Percentiles rank a stretch among this genome's conserved stretches.
Conservation (phyloP, 257 asterid species). For the Craterostigma plantagineum region DNA sequence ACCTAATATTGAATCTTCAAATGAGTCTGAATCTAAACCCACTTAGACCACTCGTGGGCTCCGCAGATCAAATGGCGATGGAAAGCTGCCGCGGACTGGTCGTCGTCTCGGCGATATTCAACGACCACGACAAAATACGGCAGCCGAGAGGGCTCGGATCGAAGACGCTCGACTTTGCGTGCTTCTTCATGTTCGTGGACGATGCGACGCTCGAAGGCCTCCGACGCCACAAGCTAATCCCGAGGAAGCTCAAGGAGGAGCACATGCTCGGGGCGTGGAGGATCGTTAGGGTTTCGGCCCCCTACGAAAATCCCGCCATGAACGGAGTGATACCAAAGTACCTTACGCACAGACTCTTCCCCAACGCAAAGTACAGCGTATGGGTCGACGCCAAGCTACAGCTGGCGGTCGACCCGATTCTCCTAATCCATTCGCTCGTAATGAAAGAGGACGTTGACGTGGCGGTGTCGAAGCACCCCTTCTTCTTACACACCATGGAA, state of each 20-base stretch:
- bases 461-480: constrained; percentile 76
- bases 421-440: constrained; percentile 55
- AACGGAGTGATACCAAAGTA: constrained; percentile 66
- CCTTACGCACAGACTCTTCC: constrained; percentile 65
- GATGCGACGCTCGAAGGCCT: constrained; percentile 39
- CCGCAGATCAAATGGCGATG: constrained; percentile 37
- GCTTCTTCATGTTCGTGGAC: constrained; percentile 83
- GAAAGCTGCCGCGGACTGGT: constrained; percentile 56
- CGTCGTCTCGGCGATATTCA: constrained; percentile 73
- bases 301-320: constrained; percentile 63
- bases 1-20: too few species aligned
- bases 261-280: constrained; percentile 60
- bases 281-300: constrained; percentile 28
- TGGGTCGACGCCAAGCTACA: constrained; percentile 96
- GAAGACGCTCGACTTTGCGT: constrained; percentile 31
- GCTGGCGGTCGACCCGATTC: constrained; percentile 61
- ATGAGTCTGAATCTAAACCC: too few species aligned
- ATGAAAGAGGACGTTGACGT: constrained; percentile 47
- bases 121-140: constrained; percentile 81
- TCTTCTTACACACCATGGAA: constrained; percentile 58
- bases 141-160: constrained; percentile 84
- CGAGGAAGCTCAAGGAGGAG: constrained; percentile 20
- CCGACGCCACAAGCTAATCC: constrained; percentile 28
- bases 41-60: too few species aligned
- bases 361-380: constrained; percentile 59